These are phyloP conservation scores for Chrysanthemum lavandulifolium DNA, from an alignment of 129 eudicot genomes.

Conservation along the genomic window DNA sequence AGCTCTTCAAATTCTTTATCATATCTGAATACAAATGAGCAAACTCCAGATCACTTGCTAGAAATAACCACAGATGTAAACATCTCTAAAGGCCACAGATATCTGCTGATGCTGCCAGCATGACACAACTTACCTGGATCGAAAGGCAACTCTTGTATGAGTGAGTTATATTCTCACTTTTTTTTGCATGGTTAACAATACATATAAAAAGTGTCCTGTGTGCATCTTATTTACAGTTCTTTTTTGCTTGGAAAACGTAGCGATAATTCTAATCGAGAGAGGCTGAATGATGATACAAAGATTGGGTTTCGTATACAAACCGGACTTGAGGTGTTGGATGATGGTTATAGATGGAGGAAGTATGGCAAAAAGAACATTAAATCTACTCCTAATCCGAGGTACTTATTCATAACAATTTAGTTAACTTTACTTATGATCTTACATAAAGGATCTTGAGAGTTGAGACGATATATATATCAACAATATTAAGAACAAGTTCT, in stretches of 20 bases:
- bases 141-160: neutral
- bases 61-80: neutral
- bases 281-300: neutral
- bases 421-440: neutral
- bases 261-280: neutral
- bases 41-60: neutral
- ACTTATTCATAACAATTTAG: neutral
- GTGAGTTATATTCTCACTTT: neutral
- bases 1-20: neutral
- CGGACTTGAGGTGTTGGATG: neutral
- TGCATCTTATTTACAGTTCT: no score
- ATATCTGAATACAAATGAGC: neutral
- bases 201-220: no score
- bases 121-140: neutral
- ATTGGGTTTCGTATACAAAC: neutral
- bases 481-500: no score
- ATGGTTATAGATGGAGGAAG: no score
- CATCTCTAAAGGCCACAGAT: neutral
- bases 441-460: neutral
- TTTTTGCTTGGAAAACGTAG: no score
- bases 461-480: no score
- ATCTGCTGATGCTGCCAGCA: neutral
- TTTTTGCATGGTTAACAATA: neutral
- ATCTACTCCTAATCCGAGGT: conserved; percentile 6
- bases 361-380: conserved; percentile 1